These are phyloP conservation scores for Nigrospora oryzae DNA, from an alignment of 2,329 filamentous ascomycete species.

Conservation along the genomic window DNA sequence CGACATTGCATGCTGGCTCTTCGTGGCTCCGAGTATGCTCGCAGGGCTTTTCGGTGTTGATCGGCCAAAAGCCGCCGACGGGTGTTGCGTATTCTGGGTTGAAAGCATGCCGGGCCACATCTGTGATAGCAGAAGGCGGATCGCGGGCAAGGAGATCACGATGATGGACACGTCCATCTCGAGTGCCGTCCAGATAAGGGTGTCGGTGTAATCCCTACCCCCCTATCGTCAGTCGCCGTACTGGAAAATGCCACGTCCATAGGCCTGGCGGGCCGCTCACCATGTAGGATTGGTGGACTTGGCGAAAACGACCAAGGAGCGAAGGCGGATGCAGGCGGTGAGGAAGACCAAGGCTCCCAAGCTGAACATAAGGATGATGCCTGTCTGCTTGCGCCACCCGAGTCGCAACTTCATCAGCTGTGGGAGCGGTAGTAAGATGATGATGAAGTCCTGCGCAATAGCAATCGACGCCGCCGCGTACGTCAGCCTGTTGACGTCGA, in stretches of 20 bases:
- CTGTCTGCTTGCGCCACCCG: constrained; percentile 13
- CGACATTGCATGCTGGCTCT: no score
- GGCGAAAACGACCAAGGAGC: constrained; percentile 22
- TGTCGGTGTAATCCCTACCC: constrained; percentile 17
- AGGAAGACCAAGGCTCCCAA: constrained; percentile 26
- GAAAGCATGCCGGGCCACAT: not conserved
- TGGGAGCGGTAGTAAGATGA: constrained; percentile 25
- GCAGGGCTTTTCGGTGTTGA: no score
- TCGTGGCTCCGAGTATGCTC: no score
- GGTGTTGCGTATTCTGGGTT: no score
- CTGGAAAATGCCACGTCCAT: no score
- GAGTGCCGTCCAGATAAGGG: constrained; percentile 32
- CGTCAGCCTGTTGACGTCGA: constrained; percentile 22
- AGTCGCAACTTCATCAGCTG: constrained; percentile 20
- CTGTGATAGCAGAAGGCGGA: constrained; percentile 19
- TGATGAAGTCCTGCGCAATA: constrained; percentile 25
- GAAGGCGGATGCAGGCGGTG: constrained; percentile 26
- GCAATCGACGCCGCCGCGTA: constrained; percentile 19
- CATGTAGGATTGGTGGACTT: constrained; percentile 21
- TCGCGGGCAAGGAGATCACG: constrained; percentile 29
- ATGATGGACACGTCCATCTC: constrained; percentile 33
- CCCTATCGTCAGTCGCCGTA: no score
- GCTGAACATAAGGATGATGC: constrained; percentile 26
- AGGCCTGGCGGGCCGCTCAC: not conserved
- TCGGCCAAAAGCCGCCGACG: no score